Evolutionary conservation across 2,329 filamentous ascomycete species (phyloP), one percentile per base, ranked within the genome.

Genomic region (Aureobasidium sp.): DNA sequence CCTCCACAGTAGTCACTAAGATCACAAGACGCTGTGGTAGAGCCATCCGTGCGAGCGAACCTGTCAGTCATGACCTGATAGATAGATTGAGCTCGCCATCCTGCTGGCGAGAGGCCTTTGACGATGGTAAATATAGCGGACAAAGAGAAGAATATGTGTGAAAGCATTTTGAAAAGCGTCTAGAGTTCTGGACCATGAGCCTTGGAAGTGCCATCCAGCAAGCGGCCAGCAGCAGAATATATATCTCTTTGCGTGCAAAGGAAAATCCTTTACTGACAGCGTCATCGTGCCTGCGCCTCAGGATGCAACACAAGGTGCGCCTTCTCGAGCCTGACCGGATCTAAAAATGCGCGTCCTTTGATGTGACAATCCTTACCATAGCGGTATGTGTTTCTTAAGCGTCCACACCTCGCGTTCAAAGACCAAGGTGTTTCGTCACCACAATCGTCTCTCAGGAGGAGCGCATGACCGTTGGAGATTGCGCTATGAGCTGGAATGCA

Each of bases 1-100:
- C 85, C 85, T 42, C 83, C 84, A 66, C 85, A 87, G 71, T 86
- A 87, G 26, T 70, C 59, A 2, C 68, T 60, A 12, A 68, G 64
- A 1, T 53, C 64, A 61, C 76, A 77, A 13, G 69, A 57, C 5
- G 74, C 27, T 1, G 71, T 74, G 2, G 73, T 76, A 52, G 72
- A 75, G 51, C 72, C 71, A 69, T 77, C 74, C 2, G 71, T 68
- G 3, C 70, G 70, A 13, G 75, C 75, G 63, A 75, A 77, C 26
- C 71, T 75, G 68, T 78, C 76, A 12, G 75, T 77, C 17, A 78
- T 66, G 20, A 78, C 68, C 65, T 78, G 76, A 64, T 78, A 78
- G 58, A 78, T 77, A 34, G 71, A 73, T 58, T 71, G 67, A 34
- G 67, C 69, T 42, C 74, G 68, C 76, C 76, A 78, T 60, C 76